Evolutionary conservation across 176 grass and related monocot genomes (phyloP).

Genomic region (Elaeis guineensis): DNA sequence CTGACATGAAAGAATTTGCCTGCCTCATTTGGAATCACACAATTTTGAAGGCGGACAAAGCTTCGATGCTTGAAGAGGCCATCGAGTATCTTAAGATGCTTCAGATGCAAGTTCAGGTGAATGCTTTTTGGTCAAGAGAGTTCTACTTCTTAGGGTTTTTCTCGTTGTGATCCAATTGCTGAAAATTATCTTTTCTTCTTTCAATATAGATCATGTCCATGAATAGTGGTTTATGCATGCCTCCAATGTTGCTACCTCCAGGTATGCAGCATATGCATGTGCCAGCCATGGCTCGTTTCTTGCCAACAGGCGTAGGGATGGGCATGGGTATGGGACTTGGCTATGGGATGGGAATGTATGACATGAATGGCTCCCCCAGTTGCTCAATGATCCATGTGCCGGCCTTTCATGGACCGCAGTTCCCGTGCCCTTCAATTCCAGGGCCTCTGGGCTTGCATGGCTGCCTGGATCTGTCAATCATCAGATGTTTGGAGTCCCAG

Average conservation of each 20-base stretch:
- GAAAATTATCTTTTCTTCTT: not conserved
- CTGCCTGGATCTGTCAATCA: not conserved
- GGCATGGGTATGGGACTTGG: not conserved
- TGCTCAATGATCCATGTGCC: not conserved
- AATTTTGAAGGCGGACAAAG: constrained; percentile 3
- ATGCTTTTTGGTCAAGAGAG: not conserved
- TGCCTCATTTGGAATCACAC: not conserved
- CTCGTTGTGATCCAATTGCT: too few relatives aligned
- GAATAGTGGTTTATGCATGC: constrained; percentile 26
- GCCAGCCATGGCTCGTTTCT: constrained; percentile 25
- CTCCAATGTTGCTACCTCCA: constrained; percentile 23
- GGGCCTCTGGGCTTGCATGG: not conserved
- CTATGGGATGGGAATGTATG: not conserved
- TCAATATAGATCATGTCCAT: constrained; percentile 34
- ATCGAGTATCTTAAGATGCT: not conserved
- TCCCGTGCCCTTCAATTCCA: not conserved
- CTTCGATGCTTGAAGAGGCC: not conserved
- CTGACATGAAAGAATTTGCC: too few relatives aligned
- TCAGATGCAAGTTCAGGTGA: constrained; percentile 20
- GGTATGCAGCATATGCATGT: constrained; percentile 21
- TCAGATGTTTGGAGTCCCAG: constrained; percentile 30
- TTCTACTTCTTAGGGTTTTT: not conserved
- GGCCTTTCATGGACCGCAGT: not conserved
- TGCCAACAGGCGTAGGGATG: constrained; percentile 28
- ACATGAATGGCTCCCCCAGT: not conserved